Conservation (phyloP, 2,329 filamentous ascomycete genomes). For the Geosmithia putterillii region DNA sequence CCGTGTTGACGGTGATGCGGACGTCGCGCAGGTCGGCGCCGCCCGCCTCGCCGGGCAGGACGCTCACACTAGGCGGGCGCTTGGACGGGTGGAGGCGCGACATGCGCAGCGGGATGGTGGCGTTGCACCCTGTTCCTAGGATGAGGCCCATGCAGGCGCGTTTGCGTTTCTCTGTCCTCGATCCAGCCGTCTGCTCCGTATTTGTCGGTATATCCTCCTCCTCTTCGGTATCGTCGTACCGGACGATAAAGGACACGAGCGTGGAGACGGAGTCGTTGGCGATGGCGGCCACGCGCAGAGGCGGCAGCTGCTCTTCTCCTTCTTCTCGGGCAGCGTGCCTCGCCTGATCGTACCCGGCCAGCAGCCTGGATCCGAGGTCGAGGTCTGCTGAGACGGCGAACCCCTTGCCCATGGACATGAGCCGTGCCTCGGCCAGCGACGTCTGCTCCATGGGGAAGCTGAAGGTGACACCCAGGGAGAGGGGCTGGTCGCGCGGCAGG, state of each 20-base stretch:
- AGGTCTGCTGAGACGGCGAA: slow-evolving; percentile 50
- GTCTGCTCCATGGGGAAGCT: slow-evolving; percentile 59
- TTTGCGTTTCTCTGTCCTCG: slow-evolving; percentile 39
- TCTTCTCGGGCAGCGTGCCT: slow-evolving; percentile 8
- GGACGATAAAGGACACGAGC: slow-evolving; percentile 61
- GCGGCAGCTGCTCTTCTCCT: slow-evolving; percentile 35
- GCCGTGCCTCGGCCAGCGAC: slow-evolving; percentile 46
- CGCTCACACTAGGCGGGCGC: slow-evolving; percentile 33
- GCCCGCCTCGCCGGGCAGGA: slow-evolving; percentile 30
- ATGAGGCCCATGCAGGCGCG: slow-evolving; percentile 66
- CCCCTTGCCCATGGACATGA: slow-evolving; percentile 61
- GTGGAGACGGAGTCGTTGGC: slow-evolving; percentile 75
- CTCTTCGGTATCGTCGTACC: slow-evolving; percentile 45
- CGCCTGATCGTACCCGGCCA: slow-evolving; percentile 44
- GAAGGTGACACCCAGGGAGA: slow-evolving; percentile 58
- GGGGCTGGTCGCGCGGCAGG: slow-evolving; percentile 27
- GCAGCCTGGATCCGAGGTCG: slow-evolving; percentile 46
- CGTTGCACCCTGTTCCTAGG: slow-evolving; percentile 71
- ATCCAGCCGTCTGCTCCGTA: too few relatives aligned
- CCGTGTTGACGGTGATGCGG: slow-evolving; percentile 70
- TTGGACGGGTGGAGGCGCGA: slow-evolving; percentile 52
- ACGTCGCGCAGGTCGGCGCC: slow-evolving; percentile 31
- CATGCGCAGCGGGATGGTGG: slow-evolving; percentile 61
- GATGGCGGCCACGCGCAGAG: slow-evolving; percentile 61
- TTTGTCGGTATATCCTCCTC: too few relatives aligned